Conservation (phyloP, 2,329 filamentous ascomycete species). For the Beauveria sp. region DNA sequence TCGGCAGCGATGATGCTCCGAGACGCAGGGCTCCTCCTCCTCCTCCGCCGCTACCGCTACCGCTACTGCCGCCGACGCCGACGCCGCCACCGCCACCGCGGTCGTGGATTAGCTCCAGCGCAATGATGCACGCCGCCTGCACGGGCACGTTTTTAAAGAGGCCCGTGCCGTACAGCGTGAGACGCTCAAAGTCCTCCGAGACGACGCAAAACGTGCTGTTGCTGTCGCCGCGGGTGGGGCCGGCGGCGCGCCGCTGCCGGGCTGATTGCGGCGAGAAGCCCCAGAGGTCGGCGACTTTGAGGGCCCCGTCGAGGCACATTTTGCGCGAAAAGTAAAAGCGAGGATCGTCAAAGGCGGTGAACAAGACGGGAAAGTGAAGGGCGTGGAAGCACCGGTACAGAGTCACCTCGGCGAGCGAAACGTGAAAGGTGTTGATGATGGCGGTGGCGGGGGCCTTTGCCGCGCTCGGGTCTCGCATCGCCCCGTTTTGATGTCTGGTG, state of each 20-base stretch:
- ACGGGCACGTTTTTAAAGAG: constrained; percentile 34
- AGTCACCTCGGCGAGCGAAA: constrained; percentile 33
- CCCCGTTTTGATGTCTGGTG: constrained; percentile 21
- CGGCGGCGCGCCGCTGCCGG: constrained; percentile 4
- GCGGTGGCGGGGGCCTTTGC: neutral
- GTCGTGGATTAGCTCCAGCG: constrained; percentile 38
- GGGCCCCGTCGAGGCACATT: constrained; percentile 35
- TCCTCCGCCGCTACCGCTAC: too few relatives aligned
- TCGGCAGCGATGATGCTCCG: constrained; percentile 17
- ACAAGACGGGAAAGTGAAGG: constrained; percentile 45
- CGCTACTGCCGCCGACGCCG: constrained; percentile 9
- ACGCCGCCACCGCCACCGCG: constrained; percentile 36
- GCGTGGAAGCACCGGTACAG: constrained; percentile 42
- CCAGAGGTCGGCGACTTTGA: constrained; percentile 28
- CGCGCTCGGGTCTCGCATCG: too few relatives aligned
- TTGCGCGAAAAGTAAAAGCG: constrained; percentile 47
- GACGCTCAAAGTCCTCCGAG: constrained; percentile 25
- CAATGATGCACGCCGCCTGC: constrained; percentile 34
- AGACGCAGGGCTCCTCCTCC: too few relatives aligned
- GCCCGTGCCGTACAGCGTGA: constrained; percentile 33
- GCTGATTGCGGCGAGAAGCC: constrained; percentile 17
- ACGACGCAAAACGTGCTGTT: too few relatives aligned
- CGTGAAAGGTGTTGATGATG: constrained; percentile 30
- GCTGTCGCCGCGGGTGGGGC: too few relatives aligned
- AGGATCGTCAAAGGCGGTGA: constrained; percentile 35